Evolutionary conservation across 202 grass and related monocot species (phyloP).

Genomic region (Schoenoplectus triqueter): DNA sequence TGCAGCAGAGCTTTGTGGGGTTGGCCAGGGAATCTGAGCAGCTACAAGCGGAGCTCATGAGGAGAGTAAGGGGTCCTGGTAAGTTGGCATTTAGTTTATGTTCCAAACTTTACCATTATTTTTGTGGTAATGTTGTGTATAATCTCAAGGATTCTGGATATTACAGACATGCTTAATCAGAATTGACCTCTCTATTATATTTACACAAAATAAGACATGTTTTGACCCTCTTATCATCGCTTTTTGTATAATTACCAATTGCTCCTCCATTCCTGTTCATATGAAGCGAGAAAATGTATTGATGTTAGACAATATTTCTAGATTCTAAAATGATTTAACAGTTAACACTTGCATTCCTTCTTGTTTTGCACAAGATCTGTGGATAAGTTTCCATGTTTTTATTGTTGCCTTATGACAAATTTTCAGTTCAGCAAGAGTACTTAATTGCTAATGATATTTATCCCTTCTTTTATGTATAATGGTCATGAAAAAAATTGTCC

Average conservation of each 20-base stretch:
- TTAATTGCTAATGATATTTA: conserved; percentile 3
- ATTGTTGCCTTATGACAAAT: neutral
- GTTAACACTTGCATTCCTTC: neutral
- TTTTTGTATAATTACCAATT: neutral
- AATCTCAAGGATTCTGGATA: conserved; percentile 2
- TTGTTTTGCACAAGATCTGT: neutral
- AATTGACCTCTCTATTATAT: neutral
- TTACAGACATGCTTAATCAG: conserved; percentile 6
- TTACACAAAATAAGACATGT: neutral
- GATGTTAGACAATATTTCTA: neutral
- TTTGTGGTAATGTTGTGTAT: neutral
- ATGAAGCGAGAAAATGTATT: neutral
- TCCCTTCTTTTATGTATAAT: neutral
- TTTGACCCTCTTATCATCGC: too few species aligned
- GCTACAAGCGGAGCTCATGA: conserved; percentile 69
- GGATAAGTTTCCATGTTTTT: neutral
- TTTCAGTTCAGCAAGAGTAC: neutral
- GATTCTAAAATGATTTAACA: neutral
- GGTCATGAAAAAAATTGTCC: neutral
- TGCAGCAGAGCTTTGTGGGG: conserved; percentile 76
- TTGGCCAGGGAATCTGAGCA: conserved; percentile 81
- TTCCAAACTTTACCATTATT: neutral
- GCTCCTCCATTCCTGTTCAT: neutral
- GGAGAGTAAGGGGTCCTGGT: conserved; percentile 57
- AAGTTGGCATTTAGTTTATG: conserved; percentile 33